Conservation (phyloP, 163 green algal species). For the Trebouxia gelatinosa region DNA sequence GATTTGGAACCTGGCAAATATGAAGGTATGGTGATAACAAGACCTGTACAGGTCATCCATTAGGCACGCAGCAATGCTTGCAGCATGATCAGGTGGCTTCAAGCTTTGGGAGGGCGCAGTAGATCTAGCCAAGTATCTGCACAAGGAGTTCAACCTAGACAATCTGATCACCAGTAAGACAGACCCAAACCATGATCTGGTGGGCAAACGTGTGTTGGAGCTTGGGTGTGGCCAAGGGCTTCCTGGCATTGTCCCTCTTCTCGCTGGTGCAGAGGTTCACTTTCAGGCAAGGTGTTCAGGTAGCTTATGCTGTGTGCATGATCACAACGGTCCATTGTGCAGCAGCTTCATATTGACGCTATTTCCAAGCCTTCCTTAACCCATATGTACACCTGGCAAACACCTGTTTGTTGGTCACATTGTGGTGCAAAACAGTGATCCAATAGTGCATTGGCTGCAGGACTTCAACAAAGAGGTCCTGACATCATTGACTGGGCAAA, state of each 20-base stretch:
- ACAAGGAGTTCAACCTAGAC: slow-evolving; percentile 32
- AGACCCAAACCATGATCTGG: background rate
- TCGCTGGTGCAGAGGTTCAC: slow-evolving; percentile 72
- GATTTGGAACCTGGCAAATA: slow-evolving; percentile 76
- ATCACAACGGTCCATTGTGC: background rate
- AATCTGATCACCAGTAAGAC: slow-evolving; percentile 1
- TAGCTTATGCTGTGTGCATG: background rate
- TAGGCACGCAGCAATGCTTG: background rate
- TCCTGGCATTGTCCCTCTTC: slow-evolving; percentile 75
- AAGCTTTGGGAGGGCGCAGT: slow-evolving; percentile 88
- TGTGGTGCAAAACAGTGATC: background rate
- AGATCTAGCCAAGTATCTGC: slow-evolving; percentile 69
- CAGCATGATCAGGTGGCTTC: slow-evolving; percentile 63
- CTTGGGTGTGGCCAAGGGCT: slow-evolving; percentile 90
- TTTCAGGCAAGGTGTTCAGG: slow-evolving; percentile 70
- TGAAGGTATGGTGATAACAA: too few species aligned
- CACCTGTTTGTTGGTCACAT: background rate
- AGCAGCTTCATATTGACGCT: background rate
- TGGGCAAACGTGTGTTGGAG: slow-evolving; percentile 76
- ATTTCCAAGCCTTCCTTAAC: background rate
- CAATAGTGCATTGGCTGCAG: slow-evolving; percentile 45
- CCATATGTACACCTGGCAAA: background rate
- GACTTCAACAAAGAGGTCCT: slow-evolving; percentile 89
- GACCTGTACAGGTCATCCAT: background rate
- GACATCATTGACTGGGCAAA: slow-evolving; percentile 68